Percentiles rank a stretch among this genome's conserved stretches.
Evolutionary conservation across 768 basidiomycete species (phyloP).

Genomic region (Phlebiopsis gigantea): DNA sequence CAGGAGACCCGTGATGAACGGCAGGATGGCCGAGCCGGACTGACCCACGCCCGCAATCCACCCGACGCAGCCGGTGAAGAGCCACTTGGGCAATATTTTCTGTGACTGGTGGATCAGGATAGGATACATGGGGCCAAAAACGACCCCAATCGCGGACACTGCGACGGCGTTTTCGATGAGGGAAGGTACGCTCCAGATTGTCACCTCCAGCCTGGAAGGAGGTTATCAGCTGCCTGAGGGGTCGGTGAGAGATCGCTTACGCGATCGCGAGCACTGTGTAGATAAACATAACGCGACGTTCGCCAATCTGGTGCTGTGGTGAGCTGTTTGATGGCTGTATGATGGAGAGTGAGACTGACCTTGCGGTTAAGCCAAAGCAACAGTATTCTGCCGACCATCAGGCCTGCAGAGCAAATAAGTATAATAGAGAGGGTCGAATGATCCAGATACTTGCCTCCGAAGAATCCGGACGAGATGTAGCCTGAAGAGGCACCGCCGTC

Average conservation of each 20-base stretch:
- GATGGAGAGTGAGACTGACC: constrained; percentile 10
- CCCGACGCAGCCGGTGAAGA: constrained; percentile 51
- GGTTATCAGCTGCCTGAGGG: not conserved
- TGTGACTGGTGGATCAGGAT: constrained; percentile 66
- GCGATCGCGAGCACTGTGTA: constrained; percentile 22
- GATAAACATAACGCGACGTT: constrained; percentile 22
- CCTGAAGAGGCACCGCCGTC: constrained; percentile 33
- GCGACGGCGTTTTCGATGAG: constrained; percentile 47
- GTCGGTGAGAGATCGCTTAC: constrained; percentile 13
- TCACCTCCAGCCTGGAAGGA: constrained; percentile 35
- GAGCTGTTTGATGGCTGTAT: not conserved
- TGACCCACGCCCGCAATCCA: constrained; percentile 45
- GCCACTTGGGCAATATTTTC: constrained; percentile 63
- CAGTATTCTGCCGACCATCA: constrained; percentile 21
- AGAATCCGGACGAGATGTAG: constrained; percentile 39
- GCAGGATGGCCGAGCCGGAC: constrained; percentile 65
- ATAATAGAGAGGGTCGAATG: not conserved
- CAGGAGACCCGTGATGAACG: constrained; percentile 69
- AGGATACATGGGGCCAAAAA: constrained; percentile 49
- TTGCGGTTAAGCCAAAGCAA: constrained; percentile 22
- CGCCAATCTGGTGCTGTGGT: constrained; percentile 18
- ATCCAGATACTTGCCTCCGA: constrained; percentile 25
- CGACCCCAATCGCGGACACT: constrained; percentile 27
- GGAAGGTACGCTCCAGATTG: constrained; percentile 49
- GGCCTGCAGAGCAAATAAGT: constrained; percentile 22